Base-by-base conservation (phyloP, 805 yeast species). In the Maudiozyma barnettii region DNA sequence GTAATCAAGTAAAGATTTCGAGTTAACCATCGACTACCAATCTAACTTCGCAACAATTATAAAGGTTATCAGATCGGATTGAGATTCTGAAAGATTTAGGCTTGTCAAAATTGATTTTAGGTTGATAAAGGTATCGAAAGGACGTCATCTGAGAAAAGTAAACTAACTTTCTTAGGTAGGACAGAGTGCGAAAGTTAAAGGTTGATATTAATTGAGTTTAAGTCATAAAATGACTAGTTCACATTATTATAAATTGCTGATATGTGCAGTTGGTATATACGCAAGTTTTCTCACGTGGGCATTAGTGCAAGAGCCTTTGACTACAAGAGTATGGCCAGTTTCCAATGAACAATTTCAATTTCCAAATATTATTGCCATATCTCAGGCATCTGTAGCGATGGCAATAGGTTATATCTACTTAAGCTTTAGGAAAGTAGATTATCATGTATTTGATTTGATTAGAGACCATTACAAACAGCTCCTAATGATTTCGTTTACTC, bases 211-310 rank as follows among this genome's bases (percentile, higher is more conserved):
- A 26, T 26, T 26, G 30, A 26, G n/a, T n/a, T n/a, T 26, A 26
- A 26, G 30, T 26, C 30, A 2, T 9, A 2, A 26, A 26, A 26
- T 26, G 30, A 6, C 12, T 39, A 10, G n/a, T 33, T 39, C 47
- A 12, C 37, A 39, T 35, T 20, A 39, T 14, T 41, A 23, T 2
- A 52, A 53, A 43, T 52, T 70, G 26, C 18, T 59, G 4, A 45
- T 63, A n/a, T 67, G 70, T 41, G 63, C 68, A 1, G 48, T 47
- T 1, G 97, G 97, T 0, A 85, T 93, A 35, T 93, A 93, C 59
- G 79, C 78, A 2, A 83, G 96, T 43, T 93, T 93, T 57, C 68
- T 93, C 23, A 75, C 91, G 1, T 93, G 99, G 99, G 89, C 95
- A 0, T 75, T 87, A 35, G 76, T 93, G 12, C 98, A 93, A 60